Evolutionary conservation across 805 yeast genomes (phyloP).

Genomic region (Sungouiella thailandica): DNA sequence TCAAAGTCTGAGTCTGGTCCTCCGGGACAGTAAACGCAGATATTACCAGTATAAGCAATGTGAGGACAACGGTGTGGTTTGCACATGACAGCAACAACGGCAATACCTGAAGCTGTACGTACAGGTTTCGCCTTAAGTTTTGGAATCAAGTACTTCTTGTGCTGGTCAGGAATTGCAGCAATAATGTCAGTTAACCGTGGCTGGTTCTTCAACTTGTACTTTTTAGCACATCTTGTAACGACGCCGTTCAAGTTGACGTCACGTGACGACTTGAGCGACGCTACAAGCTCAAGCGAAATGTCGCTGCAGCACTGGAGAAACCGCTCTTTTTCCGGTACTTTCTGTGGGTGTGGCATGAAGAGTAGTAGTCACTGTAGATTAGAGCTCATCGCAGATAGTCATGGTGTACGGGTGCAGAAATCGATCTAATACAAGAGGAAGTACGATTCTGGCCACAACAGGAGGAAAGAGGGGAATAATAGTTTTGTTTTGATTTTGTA

Average conservation of each 20-base stretch:
- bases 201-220: conserved; percentile 85
- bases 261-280: conserved; percentile 64
- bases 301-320: conserved; percentile 91
- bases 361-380: too few relatives aligned
- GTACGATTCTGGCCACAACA: too few relatives aligned
- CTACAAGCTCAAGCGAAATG: conserved; percentile 78
- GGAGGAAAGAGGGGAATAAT: too few relatives aligned
- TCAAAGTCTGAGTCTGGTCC: conserved; percentile 99
- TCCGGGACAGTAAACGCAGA: conserved; percentile 98
- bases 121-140: conserved; percentile 98
- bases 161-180: conserved; percentile 92
- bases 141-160: conserved; percentile 85
- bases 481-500: too few relatives aligned
- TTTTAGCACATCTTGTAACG: conserved; percentile 78
- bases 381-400: not conserved
- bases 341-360: conserved; percentile 35
- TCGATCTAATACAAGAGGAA: too few relatives aligned
- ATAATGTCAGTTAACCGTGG: conserved; percentile 95
- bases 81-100: conserved; percentile 99
- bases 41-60: conserved; percentile 97
- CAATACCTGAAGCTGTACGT: conserved; percentile 97
- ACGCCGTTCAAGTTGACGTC: conserved; percentile 89
- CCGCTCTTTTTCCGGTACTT: conserved; percentile 89
- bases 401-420: too few relatives aligned
- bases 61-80: conserved; percentile 99